Evolutionary conservation across 1,284 basidiomycete species (phyloP), one percentile per base, ranked within the genome.

Genomic region (Tranzscheliella williamsii): DNA sequence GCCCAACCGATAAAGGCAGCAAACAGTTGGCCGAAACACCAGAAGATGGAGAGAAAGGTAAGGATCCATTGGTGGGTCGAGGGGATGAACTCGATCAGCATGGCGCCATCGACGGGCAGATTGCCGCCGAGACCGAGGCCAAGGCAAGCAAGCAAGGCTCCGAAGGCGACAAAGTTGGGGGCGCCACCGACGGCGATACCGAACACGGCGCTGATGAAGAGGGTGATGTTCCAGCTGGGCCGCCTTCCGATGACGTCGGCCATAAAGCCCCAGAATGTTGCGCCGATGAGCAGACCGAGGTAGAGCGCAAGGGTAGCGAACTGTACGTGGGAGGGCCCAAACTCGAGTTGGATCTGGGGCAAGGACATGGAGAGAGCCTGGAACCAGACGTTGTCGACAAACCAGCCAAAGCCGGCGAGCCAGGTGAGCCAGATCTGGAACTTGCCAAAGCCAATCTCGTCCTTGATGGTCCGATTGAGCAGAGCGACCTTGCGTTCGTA

Each of bases 1-100:
- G 67, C 68, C 71, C 72, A 72, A 3, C 65, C 69, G 32, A 75
- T 68, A 22, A 75, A 43, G 9, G 67, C 62, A 5, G 71, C 75
- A 42, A 76, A 67, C 22, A 85, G 77, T 61, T 85, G 84, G 1
- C 85, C 85, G 18, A 86, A 67, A 15, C 84, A 83, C 85, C 85
- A 87, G 82, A 84, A 86, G 22, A 83, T 80, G 8, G 84, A 85
- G 1, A 86, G 80, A n/a, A 86, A 78, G 0, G 85, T 86, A 34
- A 86, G 76, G 27, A 84, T 82, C 82, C 83, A 86, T 80, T 85
- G 44, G 39, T 54, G 46, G 9, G 68, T 43, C 3, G 55, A 57
- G 1, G 72, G 72, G 17, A 73, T 51, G 39, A 67, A 73, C 43
- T 75, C 72, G 49, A 75, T 68, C 22, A 75, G 42, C 68, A 75